Evolutionary conservation across 441 rosid genomes (phyloP).

Genomic region (Arabidopsis lyrata): DNA sequence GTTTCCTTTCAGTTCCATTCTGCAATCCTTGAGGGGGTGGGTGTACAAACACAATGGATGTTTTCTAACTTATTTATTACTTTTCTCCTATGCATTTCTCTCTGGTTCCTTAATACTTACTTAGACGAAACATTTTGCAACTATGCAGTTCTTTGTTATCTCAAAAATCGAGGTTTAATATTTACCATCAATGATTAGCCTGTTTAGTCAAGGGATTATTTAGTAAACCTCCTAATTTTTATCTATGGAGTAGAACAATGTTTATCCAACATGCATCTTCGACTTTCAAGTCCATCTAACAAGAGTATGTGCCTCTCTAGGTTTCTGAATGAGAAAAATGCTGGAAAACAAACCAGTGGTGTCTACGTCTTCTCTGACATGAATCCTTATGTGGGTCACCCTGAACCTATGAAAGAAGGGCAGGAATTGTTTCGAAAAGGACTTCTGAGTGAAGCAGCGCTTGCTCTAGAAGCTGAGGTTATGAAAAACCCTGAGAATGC

Average conservation of each 20-base stretch:
- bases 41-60: not conserved
- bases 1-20: conserved; percentile 16
- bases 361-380: conserved; percentile 96
- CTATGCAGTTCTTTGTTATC: conserved; percentile 12
- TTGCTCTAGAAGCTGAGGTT: conserved; percentile 99
- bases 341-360: conserved; percentile 77
- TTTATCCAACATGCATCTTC: conserved; percentile 20
- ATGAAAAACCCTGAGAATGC: conserved; percentile 95
- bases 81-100: conserved; percentile 1
- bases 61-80: conserved; percentile 11
- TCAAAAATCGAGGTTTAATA: conserved; percentile 13
- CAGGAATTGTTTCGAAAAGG: conserved; percentile 96
- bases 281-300: conserved; percentile 36
- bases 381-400: conserved; percentile 99
- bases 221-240: conserved; percentile 18
- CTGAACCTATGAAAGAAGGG: conserved; percentile 95
- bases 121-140: conserved; percentile 15
- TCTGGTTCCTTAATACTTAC: conserved; percentile 5
- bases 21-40: not conserved
- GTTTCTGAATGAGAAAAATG: conserved; percentile 75
- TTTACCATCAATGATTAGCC: conserved; percentile 1
- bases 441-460: conserved; percentile 98
- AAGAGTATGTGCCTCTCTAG: conserved; percentile 47
- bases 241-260: conserved; percentile 15
- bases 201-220: conserved; percentile 26